Evolutionary conservation across 23 red algal species (phyloP).

Genomic region (Cyanidiococcus yangmingshanensis): DNA sequence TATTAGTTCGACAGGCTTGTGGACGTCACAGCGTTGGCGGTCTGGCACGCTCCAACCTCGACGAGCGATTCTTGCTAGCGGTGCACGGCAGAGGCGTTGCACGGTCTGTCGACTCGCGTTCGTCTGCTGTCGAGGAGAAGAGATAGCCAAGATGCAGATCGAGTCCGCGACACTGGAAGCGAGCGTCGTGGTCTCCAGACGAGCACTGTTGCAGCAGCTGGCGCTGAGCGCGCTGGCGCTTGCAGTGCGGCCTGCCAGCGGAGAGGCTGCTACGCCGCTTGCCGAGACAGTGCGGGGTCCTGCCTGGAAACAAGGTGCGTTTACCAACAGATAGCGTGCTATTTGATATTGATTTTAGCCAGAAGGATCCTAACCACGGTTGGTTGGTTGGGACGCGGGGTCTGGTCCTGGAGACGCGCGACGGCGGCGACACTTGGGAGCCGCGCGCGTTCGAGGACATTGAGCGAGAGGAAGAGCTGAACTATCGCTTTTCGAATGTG

Average conservation of each 20-base stretch:
- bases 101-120: no score
- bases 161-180: no score
- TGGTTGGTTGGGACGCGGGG: slow-evolving; percentile 87
- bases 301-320: slow-evolving; percentile 15
- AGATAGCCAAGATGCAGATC: no score
- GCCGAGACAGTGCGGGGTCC: slow-evolving; percentile 2
- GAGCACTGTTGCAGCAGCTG: neutral
- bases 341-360: slow-evolving; percentile 57
- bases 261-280: neutral
- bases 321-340: slow-evolving; percentile 12
- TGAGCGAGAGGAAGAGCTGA: slow-evolving; percentile 83
- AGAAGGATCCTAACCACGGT: slow-evolving; percentile 53
- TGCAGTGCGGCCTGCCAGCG: neutral
- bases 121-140: no score
- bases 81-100: no score
- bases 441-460: slow-evolving; percentile 61
- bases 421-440: slow-evolving; percentile 70
- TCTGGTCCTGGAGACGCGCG: slow-evolving; percentile 65
- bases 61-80: no score
- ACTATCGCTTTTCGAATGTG: slow-evolving; percentile 83
- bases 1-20: no score
- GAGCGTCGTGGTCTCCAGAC: neutral
- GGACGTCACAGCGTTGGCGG: no score
- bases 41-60: no score
- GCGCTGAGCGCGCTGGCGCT: neutral